Conservation (phyloP, 495 filamentous ascomycete species). For the Podospora conica region DNA sequence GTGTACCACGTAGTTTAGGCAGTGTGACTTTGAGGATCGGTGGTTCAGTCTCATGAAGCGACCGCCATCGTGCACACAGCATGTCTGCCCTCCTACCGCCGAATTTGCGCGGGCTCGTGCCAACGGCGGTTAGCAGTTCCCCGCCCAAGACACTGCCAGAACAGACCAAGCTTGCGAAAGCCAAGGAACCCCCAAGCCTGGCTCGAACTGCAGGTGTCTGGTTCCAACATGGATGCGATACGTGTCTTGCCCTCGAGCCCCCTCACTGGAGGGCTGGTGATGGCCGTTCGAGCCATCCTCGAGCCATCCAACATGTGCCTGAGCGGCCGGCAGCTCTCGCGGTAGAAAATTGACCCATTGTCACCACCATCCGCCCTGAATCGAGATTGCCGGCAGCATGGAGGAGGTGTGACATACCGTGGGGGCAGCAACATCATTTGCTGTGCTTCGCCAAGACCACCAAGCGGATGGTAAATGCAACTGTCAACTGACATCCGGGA, state of each 20-base stretch:
- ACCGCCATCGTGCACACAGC: not conserved
- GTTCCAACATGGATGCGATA: not conserved
- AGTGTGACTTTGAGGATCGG: not conserved
- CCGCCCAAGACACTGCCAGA: not conserved
- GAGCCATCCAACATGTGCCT: no score
- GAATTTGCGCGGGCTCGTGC: not conserved
- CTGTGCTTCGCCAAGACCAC: conserved; percentile 21
- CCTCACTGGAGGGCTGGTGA: not conserved
- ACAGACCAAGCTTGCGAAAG: not conserved
- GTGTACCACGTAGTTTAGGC: not conserved
- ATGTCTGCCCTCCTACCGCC: no score
- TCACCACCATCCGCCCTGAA: not conserved
- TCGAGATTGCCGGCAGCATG: not conserved
- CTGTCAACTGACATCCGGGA: conserved; percentile 2
- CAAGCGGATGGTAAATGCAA: conserved; percentile 8
- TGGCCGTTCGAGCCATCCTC: no score
- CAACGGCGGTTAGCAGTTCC: not conserved
- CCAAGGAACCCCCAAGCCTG: not conserved
- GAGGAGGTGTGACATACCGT: not conserved
- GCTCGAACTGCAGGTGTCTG: not conserved
- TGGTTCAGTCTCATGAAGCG: not conserved
- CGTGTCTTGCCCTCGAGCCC: no score
- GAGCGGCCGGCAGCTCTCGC: not conserved
- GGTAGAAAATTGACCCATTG: not conserved
- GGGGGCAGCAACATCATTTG: no score